These are phyloP conservation scores for Fusarium piperis DNA, from an alignment of 2,329 filamentous ascomycete species.

Conservation along the genomic window DNA sequence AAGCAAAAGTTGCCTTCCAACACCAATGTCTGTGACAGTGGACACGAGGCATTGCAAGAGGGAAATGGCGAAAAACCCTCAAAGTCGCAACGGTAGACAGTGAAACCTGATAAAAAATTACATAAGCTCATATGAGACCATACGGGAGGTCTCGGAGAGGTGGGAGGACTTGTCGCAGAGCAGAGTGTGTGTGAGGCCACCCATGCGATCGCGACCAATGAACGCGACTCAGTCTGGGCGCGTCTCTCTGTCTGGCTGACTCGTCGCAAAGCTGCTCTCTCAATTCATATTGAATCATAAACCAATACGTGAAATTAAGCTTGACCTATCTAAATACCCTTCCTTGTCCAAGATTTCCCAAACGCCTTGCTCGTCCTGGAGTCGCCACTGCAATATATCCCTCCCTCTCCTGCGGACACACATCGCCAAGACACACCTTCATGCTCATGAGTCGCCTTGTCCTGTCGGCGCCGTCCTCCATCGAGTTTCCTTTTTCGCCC, in stretches of 20 bases:
- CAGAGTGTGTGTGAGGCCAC: neutral
- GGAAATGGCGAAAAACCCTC: neutral
- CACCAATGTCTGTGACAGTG: neutral
- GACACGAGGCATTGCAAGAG: neutral
- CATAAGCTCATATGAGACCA: neutral
- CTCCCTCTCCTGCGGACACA: slow-evolving; percentile 1
- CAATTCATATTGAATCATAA: neutral
- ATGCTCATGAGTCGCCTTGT: slow-evolving; percentile 9
- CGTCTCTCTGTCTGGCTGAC: neutral
- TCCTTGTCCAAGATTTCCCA: neutral
- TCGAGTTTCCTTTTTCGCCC: neutral
- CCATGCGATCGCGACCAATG: neutral
- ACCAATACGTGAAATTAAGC: neutral
- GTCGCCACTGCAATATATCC: slow-evolving; percentile 12
- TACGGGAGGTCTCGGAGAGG: neutral
- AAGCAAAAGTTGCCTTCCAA: neutral
- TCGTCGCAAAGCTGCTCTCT: neutral
- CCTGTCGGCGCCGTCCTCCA: slow-evolving; percentile 8
- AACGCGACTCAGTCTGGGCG: neutral
- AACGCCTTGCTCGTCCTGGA: neutral
- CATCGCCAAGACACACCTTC: slow-evolving; percentile 10
- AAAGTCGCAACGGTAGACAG: neutral
- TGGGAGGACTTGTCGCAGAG: neutral
- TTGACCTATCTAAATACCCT: slow-evolving; percentile 2
- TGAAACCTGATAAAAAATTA: neutral